Conservation (phyloP, 208 protist species). For the Crithidia sp. region DNA sequence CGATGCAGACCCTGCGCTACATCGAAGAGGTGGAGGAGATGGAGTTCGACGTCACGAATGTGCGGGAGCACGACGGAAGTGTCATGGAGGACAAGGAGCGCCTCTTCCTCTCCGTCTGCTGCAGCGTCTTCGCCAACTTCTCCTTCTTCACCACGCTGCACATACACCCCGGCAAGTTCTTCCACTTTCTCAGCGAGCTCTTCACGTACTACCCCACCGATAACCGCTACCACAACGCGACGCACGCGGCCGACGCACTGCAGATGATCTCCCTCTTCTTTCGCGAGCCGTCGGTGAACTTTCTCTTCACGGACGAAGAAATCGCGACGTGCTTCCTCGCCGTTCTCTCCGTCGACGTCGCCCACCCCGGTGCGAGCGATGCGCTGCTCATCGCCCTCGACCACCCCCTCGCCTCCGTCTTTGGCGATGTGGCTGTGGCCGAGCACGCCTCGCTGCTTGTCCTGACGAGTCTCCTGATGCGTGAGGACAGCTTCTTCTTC, state of each 20-base stretch:
- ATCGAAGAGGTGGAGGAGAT: slow-evolving; percentile 80
- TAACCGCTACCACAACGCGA: slow-evolving; percentile 82
- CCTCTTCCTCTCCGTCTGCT: slow-evolving; percentile 84
- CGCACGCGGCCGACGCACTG: slow-evolving; percentile 82
- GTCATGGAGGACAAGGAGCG: slow-evolving; percentile 74
- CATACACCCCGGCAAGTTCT: slow-evolving; percentile 60
- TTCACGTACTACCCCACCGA: slow-evolving; percentile 62
- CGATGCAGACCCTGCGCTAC: slow-evolving; percentile 77
- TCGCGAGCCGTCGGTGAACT: slow-evolving; percentile 64
- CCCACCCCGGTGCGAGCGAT: slow-evolving; percentile 84
- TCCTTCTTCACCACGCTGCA: slow-evolving; percentile 63
- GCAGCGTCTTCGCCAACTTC: slow-evolving; percentile 86
- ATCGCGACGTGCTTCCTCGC: slow-evolving; percentile 81
- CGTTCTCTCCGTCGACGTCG: slow-evolving; percentile 72
- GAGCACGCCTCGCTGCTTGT: slow-evolving; percentile 59
- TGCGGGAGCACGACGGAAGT: slow-evolving; percentile 76
- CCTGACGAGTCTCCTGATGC: slow-evolving; percentile 51
- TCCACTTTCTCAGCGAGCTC: slow-evolving; percentile 65
- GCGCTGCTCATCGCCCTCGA: slow-evolving; percentile 66
- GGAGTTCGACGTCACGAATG: slow-evolving; percentile 71
- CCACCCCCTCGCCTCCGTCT: slow-evolving; percentile 78
- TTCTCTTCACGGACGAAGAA: slow-evolving; percentile 87
- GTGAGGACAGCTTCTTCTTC: slow-evolving; percentile 64
- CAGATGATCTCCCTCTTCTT: slow-evolving; percentile 89
- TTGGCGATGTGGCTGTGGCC: slow-evolving; percentile 59